Base-by-base conservation (phyloP, 2,329 filamentous ascomycete genomes). In the Paecilomyces dactylethromorphus region DNA sequence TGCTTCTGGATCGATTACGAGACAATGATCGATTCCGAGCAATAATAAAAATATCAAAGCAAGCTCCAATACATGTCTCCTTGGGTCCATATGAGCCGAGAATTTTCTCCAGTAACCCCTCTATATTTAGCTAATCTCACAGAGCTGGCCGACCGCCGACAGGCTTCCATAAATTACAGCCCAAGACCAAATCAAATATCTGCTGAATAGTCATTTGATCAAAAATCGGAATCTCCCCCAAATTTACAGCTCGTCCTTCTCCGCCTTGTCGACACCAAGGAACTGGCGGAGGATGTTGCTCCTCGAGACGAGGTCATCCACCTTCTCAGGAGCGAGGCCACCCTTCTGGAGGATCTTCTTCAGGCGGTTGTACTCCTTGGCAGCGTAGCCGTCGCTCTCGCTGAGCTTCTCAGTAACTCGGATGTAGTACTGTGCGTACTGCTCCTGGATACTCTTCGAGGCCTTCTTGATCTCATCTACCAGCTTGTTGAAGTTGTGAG, bases 401-500 rank as follows among this genome's bases (percentile, higher is more conserved):
- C 80, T 82, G 63, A 94, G 79, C 86, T 97, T 97, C 73, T 90
- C 85, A 61, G 94, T 89, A 57, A 96, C 92, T 74, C 90, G 91
- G 74, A 94, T 82, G 76, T 99, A 97, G 84, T 99, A 99, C 77
- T 92, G 84, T 53, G 91, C 91, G 71, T 93, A 96, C 81, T 90
- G 91, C 75, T 88, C 87, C 78, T 88, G 84, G 56, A 94, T 74
- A 56, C 77, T 79, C 66, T 83, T 82, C 22, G 87, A 87, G 61
- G 86, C 84, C 79, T 88, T 88, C 80, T 88, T 87, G 56, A 89
- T 82, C 76, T 95, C 88, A 51, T 82, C 81, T 33, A 85, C 81
- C 22, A 91, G 84, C 63, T 88, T 85, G 52, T 84, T 79, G 58
- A 90, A 76, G 59, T 86, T 86, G 53, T 86, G 85, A 13, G 84